Evolutionary conservation across 257 asterid species (phyloP).

Genomic region (Lantana camara): DNA sequence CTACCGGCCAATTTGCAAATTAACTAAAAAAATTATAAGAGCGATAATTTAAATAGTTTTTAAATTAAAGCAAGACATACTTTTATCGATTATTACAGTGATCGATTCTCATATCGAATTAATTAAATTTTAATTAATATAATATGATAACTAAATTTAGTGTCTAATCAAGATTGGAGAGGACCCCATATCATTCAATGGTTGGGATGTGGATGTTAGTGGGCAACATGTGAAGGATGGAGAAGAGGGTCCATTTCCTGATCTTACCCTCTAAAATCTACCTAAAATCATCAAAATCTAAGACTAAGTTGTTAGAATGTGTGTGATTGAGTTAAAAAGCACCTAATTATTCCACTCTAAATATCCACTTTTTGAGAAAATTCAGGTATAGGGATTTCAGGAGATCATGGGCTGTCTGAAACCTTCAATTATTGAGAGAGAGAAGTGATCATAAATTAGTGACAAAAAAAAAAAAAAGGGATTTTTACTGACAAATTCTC

Average conservation of each 20-base stretch:
- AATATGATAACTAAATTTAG: slow-evolving; percentile 10
- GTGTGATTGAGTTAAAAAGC: slow-evolving; percentile 14
- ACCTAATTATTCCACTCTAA: slow-evolving; percentile 3
- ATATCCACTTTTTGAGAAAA: neutral
- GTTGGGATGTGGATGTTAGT: slow-evolving; percentile 67
- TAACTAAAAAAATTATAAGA: no score
- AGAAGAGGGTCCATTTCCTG: slow-evolving; percentile 57
- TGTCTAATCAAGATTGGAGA: slow-evolving; percentile 24
- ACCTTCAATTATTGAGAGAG: slow-evolving; percentile 42
- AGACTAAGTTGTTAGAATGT: slow-evolving; percentile 19
- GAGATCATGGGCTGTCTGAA: slow-evolving; percentile 54
- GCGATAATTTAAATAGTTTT: no score
- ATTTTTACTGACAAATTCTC: slow-evolving; percentile 42
- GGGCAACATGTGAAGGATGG: slow-evolving; percentile 88
- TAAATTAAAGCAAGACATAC: neutral
- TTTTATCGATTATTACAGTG: neutral
- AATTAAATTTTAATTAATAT: slow-evolving; percentile 15
- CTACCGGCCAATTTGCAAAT: slow-evolving; percentile 29
- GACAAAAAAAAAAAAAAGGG: slow-evolving; percentile 37
- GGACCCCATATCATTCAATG: slow-evolving; percentile 54
- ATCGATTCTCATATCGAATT: neutral
- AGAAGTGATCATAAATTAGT: slow-evolving; percentile 18
- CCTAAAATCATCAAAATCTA: slow-evolving; percentile 28
- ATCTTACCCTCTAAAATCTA: neutral
- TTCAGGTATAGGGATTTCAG: neutral